phyloP scores from a whole-genome alignment of 768 basidiomycete species.

The Rhizopogon roseolus region DNA sequence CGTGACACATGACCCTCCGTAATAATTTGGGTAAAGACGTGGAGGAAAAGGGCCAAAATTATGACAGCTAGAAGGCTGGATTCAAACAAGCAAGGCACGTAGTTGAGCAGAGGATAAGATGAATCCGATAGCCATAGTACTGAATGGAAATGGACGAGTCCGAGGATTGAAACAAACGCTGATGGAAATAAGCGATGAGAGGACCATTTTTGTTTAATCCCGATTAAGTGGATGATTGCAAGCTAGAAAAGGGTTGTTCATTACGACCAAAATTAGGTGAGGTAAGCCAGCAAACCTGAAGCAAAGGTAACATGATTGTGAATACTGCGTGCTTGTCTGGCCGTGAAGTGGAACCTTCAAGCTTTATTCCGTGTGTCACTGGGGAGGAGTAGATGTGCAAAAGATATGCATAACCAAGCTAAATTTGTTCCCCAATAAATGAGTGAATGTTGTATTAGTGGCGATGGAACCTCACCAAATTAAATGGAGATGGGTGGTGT shows the following conservation, averaged over 20 bases:
- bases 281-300: slow-evolving; percentile 46
- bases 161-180: slow-evolving; percentile 51
- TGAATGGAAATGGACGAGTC: slow-evolving; percentile 63
- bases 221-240: slow-evolving; percentile 58
- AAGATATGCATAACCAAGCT: slow-evolving; percentile 78
- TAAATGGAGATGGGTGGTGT: slow-evolving; percentile 59
- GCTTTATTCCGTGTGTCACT: slow-evolving; percentile 43
- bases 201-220: slow-evolving; percentile 58
- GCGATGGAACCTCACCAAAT: slow-evolving; percentile 47
- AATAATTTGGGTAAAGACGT: slow-evolving; percentile 61
- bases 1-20: slow-evolving; percentile 55
- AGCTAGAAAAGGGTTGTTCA: slow-evolving; percentile 34
- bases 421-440: slow-evolving; percentile 2
- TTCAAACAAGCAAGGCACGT: slow-evolving; percentile 71
- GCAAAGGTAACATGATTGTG: slow-evolving; percentile 65
- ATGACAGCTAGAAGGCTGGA: slow-evolving; percentile 55
- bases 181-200: slow-evolving; percentile 71
- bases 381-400: slow-evolving; percentile 72
- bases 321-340: slow-evolving; percentile 74
- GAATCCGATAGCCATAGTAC: slow-evolving; percentile 46
- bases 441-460: slow-evolving; percentile 3
- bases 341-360: slow-evolving; percentile 45
- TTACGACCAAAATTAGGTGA: neutral
- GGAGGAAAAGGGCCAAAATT: slow-evolving; percentile 53
- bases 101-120: slow-evolving; percentile 68